These are phyloP conservation scores for Lotmaria passim DNA, from an alignment of 208 protist genomes.

Conservation along the genomic window DNA sequence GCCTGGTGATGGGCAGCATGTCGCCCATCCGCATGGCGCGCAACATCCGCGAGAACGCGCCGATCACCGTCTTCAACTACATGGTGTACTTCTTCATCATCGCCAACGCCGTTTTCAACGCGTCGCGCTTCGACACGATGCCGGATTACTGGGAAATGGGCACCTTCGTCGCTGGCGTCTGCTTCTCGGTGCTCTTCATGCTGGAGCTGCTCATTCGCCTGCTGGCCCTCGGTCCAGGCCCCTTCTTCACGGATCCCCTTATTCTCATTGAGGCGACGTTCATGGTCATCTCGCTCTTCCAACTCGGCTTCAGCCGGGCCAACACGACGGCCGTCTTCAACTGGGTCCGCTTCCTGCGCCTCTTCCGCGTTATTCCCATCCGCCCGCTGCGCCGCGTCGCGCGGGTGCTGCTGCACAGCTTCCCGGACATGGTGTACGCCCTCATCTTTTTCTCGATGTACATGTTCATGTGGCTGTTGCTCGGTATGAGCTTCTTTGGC, in stretches of 20 bases:
- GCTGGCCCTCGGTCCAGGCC: conserved; percentile 76
- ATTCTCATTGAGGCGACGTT: conserved; percentile 79
- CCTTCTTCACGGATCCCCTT: conserved; percentile 78
- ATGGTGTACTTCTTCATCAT: conserved; percentile 84
- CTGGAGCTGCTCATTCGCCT: conserved; percentile 87
- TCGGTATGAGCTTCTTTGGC: conserved; percentile 94
- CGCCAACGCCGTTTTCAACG: conserved; percentile 89
- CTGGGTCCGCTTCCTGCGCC: conserved; percentile 81
- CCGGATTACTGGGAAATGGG: conserved; percentile 81
- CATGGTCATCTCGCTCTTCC: conserved; percentile 85
- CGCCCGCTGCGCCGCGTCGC: conserved; percentile 69
- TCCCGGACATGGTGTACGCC: conserved; percentile 85
- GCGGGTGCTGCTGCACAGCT: conserved; percentile 79
- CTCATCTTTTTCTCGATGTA: conserved; percentile 89
- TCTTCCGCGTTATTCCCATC: conserved; percentile 71
- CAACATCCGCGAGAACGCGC: conserved; percentile 86
- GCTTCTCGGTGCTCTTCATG: conserved; percentile 84
- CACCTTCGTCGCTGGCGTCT: conserved; percentile 69
- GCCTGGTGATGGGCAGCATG: conserved; percentile 51
- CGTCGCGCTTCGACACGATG: conserved; percentile 81
- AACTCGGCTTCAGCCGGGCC: conserved; percentile 84
- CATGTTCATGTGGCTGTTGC: conserved; percentile 92
- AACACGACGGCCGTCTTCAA: conserved; percentile 91
- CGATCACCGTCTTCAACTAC: conserved; percentile 74
- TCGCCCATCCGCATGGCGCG: conserved; percentile 84